A percentile compares a stretch with the other conserved stretches of the same genome.
Evolutionary conservation across 345 rosid genomes (phyloP).

Genomic region (Arabis alpina): DNA sequence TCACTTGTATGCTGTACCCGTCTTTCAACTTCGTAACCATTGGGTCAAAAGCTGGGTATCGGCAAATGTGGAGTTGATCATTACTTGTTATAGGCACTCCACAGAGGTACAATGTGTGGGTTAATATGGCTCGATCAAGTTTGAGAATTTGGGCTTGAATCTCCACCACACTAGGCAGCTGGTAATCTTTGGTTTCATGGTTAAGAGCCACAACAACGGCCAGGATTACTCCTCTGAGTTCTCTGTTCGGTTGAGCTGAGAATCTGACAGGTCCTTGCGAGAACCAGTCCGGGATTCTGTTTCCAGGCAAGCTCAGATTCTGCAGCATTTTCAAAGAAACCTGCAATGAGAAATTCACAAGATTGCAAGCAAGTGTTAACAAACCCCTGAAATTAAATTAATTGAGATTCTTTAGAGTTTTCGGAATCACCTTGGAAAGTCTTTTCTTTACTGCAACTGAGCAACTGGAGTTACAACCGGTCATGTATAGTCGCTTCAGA

Average conservation of each 20-base stretch:
- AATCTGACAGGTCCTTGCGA: conserved; percentile 39
- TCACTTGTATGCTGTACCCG: conserved; percentile 34
- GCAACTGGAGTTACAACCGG: conserved; percentile 14
- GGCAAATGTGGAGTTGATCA: conserved; percentile 60
- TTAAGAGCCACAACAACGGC: conserved; percentile 56
- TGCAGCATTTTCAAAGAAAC: conserved; percentile 49
- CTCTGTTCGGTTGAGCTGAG: conserved; percentile 46
- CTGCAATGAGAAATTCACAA: conserved; percentile 32
- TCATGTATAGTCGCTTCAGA: not conserved
- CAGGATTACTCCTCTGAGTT: conserved; percentile 52
- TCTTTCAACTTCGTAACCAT: conserved; percentile 3
- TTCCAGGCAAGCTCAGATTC: conserved; percentile 64
- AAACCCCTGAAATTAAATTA: too few species aligned
- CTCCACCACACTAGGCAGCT: conserved; percentile 45
- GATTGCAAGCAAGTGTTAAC: conserved; percentile 4
- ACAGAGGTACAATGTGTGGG: conserved; percentile 34
- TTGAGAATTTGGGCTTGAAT: conserved; percentile 48
- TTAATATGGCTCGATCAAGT: not conserved
- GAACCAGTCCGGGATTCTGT: conserved; percentile 62
- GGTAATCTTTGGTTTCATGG: conserved; percentile 33
- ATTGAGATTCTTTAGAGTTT: not conserved
- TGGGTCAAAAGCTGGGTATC: conserved; percentile 44
- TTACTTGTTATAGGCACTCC: conserved; percentile 56
- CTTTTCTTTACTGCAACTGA: conserved; percentile 24
- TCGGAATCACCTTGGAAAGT: conserved; percentile 27